Evolutionary conservation across 2,329 filamentous ascomycete genomes (phyloP).

Genomic region (Aspergillus sergii): DNA sequence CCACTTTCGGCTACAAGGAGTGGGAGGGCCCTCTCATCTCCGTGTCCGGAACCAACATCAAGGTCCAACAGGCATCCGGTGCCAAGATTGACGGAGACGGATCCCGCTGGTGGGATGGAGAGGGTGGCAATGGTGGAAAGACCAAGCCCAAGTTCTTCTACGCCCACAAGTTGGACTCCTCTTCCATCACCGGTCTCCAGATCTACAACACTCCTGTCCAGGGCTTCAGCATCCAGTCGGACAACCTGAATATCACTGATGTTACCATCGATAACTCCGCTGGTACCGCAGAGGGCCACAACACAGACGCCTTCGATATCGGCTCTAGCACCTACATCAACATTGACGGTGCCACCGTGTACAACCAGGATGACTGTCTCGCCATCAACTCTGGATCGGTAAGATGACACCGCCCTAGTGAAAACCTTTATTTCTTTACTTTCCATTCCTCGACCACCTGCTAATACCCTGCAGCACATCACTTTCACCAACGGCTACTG

Average conservation of each 20-base stretch:
- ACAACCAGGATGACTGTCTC: slow-evolving; percentile 66
- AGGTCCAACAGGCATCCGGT: slow-evolving; percentile 48
- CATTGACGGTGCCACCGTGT: slow-evolving; percentile 56
- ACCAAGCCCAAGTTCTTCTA: slow-evolving; percentile 68
- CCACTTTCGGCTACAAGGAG: slow-evolving; percentile 67
- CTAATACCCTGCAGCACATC: slow-evolving; percentile 39
- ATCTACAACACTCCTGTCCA: slow-evolving; percentile 40
- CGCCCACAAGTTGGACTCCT: slow-evolving; percentile 38
- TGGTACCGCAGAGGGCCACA: slow-evolving; percentile 53
- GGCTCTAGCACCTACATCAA: slow-evolving; percentile 52
- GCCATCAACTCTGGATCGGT: slow-evolving; percentile 57
- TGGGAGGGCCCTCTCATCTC: slow-evolving; percentile 67
- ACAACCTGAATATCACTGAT: slow-evolving; percentile 53
- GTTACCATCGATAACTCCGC: slow-evolving; percentile 62
- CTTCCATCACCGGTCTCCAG: slow-evolving; percentile 33
- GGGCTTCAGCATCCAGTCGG: slow-evolving; percentile 44
- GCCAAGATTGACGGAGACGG: slow-evolving; percentile 60
- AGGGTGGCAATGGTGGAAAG: slow-evolving; percentile 63
- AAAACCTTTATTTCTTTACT: background rate
- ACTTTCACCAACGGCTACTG: slow-evolving; percentile 50
- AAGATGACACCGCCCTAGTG: background rate
- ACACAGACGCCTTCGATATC: slow-evolving; percentile 64
- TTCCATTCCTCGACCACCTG: background rate
- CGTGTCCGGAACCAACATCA: slow-evolving; percentile 60
- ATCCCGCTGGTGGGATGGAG: slow-evolving; percentile 62